phyloP scores from a whole-genome alignment of 345 rosid genomes.

The Noccaea caerulescens region DNA sequence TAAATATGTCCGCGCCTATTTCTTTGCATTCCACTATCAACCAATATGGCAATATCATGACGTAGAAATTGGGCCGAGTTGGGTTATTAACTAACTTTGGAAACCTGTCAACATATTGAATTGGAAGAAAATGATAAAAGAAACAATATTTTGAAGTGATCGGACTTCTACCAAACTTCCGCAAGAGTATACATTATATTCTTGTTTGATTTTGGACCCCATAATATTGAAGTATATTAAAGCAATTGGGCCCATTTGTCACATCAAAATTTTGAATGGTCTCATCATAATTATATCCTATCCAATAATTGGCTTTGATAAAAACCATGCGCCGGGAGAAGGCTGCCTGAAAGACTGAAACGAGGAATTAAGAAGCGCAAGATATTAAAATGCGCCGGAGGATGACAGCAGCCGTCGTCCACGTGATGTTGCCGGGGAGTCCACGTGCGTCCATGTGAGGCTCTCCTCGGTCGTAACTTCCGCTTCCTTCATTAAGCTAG shows the following conservation, averaged over 20 bases:
- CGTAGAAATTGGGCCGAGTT: background rate
- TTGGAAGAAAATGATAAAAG: background rate
- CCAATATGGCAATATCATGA: background rate
- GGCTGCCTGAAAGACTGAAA: background rate
- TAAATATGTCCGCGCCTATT: background rate
- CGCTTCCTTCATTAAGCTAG: constrained; percentile 41
- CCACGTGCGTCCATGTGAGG: constrained; percentile 75
- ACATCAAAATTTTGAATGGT: constrained; percentile 8
- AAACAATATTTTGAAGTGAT: background rate
- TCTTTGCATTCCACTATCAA: background rate
- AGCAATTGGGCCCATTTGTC: background rate
- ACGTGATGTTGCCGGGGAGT: constrained; percentile 49
- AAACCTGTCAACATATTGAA: background rate
- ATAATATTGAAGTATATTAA: constrained; percentile 6
- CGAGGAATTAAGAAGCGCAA: constrained; percentile 16
- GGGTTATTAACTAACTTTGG: background rate
- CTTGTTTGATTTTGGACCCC: background rate
- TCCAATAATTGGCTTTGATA: too few relatives aligned
- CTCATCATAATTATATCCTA: too few relatives aligned
- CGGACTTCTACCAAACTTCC: constrained; percentile 12
- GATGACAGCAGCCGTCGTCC: constrained; percentile 54
- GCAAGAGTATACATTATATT: background rate
- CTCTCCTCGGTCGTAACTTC: constrained; percentile 38
- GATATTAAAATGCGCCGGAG: constrained; percentile 34
- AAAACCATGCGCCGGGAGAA: background rate